phyloP scores from a whole-genome alignment of 2,329 filamentous ascomycete genomes.

The Fusarium temperatum region DNA sequence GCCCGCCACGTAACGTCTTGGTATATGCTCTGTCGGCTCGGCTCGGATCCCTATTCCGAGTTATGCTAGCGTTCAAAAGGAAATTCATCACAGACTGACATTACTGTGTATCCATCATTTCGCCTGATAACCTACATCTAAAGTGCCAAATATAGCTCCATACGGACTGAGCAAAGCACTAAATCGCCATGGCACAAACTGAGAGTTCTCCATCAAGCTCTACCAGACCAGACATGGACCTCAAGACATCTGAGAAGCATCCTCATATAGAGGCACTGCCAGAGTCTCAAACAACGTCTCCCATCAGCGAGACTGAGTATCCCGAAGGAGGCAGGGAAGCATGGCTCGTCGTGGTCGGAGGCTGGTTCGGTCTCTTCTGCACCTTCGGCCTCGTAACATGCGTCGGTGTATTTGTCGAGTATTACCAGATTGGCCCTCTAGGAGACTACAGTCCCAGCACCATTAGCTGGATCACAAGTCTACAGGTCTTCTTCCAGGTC shows the following conservation, averaged over 20 bases:
- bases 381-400: not conserved
- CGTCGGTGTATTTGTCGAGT: not conserved
- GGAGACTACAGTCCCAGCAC: not conserved
- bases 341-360: not conserved
- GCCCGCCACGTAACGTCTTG: no score
- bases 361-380: slow-evolving; percentile 1
- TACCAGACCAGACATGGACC: not conserved
- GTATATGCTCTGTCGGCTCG: no score
- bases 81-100: no score
- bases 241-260: not conserved
- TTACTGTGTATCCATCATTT: no score
- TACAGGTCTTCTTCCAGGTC: not conserved
- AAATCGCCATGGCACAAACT: not conserved
- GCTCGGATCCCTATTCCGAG: no score
- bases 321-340: not conserved
- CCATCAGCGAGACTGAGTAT: fast-evolving
- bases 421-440: not conserved
- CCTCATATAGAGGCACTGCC: not conserved
- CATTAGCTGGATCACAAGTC: not conserved
- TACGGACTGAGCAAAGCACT: fast-evolving
- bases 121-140: no score
- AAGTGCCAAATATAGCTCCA: fast-evolving
- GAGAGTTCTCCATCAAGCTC: not conserved
- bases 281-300: fast-evolving
- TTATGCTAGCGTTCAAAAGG: no score